Evolutionary conservation across 805 yeast genomes (phyloP).

Genomic region (Metschnikowia borealis): DNA sequence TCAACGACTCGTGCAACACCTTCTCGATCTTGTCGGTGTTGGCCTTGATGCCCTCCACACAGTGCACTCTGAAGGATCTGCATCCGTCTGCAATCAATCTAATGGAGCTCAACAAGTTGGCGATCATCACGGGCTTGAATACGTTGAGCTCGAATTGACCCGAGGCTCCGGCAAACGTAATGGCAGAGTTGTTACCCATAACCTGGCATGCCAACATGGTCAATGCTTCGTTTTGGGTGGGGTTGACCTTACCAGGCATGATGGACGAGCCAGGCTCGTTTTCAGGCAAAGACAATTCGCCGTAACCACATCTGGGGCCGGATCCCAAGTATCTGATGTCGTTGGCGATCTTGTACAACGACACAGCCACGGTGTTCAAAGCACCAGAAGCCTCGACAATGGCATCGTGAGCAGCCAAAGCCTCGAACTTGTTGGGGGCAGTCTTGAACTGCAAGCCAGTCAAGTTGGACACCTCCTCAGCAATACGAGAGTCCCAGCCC

Average conservation of each 20-base stretch:
- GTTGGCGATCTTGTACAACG: slow-evolving; percentile 93
- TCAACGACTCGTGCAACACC: slow-evolving; percentile 87
- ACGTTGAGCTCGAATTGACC: slow-evolving; percentile 99
- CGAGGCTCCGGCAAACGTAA: slow-evolving; percentile 96
- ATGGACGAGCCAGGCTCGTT: slow-evolving; percentile 99
- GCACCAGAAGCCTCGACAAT: slow-evolving; percentile 97
- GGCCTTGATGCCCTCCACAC: slow-evolving; percentile 93
- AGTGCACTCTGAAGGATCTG: slow-evolving; percentile 85
- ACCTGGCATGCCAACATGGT: slow-evolving; percentile 98
- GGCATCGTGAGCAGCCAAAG: slow-evolving; percentile 98
- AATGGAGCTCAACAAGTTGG: slow-evolving; percentile 82
- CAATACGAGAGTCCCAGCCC: slow-evolving; percentile 86
- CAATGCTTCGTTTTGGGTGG: slow-evolving; percentile 97
- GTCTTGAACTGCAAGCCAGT: slow-evolving; percentile 88
- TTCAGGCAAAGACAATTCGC: slow-evolving; percentile 92
- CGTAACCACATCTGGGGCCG: slow-evolving; percentile 99
- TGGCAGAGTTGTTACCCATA: slow-evolving; percentile 92
- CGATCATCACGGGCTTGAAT: slow-evolving; percentile 93
- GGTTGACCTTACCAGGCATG: slow-evolving; percentile 99
- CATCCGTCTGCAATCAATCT: slow-evolving; percentile 87
- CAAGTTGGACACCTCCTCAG: slow-evolving; percentile 76
- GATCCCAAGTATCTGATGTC: slow-evolving; percentile 98
- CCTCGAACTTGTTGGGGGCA: slow-evolving; percentile 98
- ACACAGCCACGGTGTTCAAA: slow-evolving; percentile 88
- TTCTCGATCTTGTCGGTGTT: slow-evolving; percentile 83